Percentiles rank a stretch among this genome's conserved stretches.
Conservation (phyloP, 2,329 filamentous ascomycete genomes). For the Aureobasidium sp. region DNA sequence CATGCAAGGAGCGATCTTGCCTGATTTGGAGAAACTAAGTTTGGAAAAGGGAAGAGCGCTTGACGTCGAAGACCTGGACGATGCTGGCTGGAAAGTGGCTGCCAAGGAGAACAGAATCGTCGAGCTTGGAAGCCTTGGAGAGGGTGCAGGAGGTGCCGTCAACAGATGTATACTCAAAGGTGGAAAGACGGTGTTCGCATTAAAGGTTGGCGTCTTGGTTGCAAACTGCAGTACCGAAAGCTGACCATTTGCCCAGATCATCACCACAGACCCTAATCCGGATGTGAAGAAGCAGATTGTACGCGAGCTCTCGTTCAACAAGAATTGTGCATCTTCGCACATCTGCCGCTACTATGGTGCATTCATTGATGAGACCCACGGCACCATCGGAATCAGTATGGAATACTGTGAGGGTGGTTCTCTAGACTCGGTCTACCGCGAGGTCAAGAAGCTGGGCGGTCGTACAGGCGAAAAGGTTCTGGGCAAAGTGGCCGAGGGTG, state of each 20-base stretch:
- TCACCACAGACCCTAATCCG: conserved; percentile 95
- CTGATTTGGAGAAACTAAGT: conserved; percentile 71
- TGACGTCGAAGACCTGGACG: conserved; percentile 91
- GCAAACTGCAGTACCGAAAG: neutral
- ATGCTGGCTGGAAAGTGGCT: conserved; percentile 90
- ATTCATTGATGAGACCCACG: conserved; percentile 91
- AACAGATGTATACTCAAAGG: conserved; percentile 84
- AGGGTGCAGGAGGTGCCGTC: conserved; percentile 92
- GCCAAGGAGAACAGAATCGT: conserved; percentile 81
- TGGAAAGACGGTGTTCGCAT: conserved; percentile 87
- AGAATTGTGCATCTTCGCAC: conserved; percentile 89
- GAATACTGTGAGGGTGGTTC: conserved; percentile 97
- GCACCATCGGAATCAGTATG: conserved; percentile 98
- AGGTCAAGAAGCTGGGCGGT: conserved; percentile 91
- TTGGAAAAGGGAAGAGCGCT: conserved; percentile 74
- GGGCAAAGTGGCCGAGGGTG: conserved; percentile 92
- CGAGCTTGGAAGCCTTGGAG: conserved; percentile 82
- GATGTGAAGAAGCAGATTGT: conserved; percentile 98
- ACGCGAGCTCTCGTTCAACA: conserved; percentile 94
- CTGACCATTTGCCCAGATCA: conserved; percentile 57
- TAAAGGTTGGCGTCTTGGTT: conserved; percentile 62
- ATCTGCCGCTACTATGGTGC: conserved; percentile 98
- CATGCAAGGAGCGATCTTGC: conserved; percentile 60
- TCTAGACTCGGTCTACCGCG: conserved; percentile 92
- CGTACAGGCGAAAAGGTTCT: conserved; percentile 95